Conservation (phyloP, 2,329 filamentous ascomycete species). For the Ophiostoma himal-ulmi region DNA sequence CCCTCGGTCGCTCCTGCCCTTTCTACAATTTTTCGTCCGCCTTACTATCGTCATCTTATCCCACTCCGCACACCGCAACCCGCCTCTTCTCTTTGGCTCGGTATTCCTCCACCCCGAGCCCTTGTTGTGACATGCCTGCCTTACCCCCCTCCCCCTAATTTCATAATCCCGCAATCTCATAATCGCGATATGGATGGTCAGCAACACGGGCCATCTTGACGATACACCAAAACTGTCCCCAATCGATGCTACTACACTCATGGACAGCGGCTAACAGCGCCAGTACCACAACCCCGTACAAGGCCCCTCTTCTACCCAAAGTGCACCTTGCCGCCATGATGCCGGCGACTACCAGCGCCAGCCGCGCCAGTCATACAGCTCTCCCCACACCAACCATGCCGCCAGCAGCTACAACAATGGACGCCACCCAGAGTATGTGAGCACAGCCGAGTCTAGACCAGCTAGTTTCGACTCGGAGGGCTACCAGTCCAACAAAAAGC, state of each 20-base stretch:
- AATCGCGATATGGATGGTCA: no score
- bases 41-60: neutral
- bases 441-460: neutral
- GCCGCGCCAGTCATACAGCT: neutral
- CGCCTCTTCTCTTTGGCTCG: neutral
- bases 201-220: no score
- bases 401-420: neutral
- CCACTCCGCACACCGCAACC: no score
- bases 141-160: no score
- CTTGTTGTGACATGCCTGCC: no score
- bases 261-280: neutral
- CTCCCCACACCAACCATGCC: neutral
- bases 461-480: neutral
- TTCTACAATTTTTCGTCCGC: neutral
- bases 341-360: neutral
- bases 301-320: neutral
- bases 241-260: neutral
- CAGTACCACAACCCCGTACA: conserved; percentile 1
- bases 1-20: neutral
- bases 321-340: neutral
- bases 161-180: neutral
- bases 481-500: neutral
- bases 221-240: no score
- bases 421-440: neutral
- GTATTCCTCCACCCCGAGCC: neutral